Percentiles rank a stretch among this genome's conserved stretches.
Conservation (phyloP, 108 stramenopile genomes). For the Pseudonitzschia multistriata region DNA sequence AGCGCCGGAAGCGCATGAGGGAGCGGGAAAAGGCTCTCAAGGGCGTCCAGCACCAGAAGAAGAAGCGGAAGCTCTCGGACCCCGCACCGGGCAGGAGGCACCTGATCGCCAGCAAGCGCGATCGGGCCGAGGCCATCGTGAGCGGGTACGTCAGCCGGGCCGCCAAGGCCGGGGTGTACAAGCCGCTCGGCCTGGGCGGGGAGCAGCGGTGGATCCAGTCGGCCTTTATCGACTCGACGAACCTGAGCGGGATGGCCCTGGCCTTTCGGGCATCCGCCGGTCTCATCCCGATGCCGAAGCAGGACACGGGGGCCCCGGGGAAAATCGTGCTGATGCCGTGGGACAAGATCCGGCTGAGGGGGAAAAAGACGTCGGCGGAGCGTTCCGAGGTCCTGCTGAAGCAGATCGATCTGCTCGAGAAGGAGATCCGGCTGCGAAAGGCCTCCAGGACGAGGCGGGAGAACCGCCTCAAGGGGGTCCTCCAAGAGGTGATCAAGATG, state of each 20-base stretch:
- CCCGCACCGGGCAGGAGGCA: conserved; percentile 30
- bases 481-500: conserved; percentile 6
- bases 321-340: conserved; percentile 46
- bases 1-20: conserved; percentile 62
- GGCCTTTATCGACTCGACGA: conserved; percentile 63
- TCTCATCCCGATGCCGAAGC: conserved; percentile 60
- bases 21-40: conserved; percentile 73
- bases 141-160: conserved; percentile 67
- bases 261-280: conserved; percentile 87
- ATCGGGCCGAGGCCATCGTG: conserved; percentile 71
- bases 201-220: conserved; percentile 58
- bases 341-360: conserved; percentile 64
- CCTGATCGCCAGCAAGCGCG: conserved; percentile 52
- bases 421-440: conserved; percentile 33
- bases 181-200: conserved; percentile 38
- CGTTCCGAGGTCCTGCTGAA: conserved; percentile 26
- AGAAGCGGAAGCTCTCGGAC: conserved; percentile 39
- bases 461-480: conserved; percentile 26
- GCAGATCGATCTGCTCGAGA: conserved; percentile 48
- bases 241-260: conserved; percentile 79
- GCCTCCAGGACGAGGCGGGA: conserved; percentile 17
- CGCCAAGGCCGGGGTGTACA: conserved; percentile 40
- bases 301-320: conserved; percentile 44
- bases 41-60: conserved; percentile 42
- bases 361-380: conserved; percentile 52